Evolutionary conservation across 2,329 filamentous ascomycete genomes (phyloP), one percentile per base, ranked within the genome.

Genomic region (Fusarium hainanense): DNA sequence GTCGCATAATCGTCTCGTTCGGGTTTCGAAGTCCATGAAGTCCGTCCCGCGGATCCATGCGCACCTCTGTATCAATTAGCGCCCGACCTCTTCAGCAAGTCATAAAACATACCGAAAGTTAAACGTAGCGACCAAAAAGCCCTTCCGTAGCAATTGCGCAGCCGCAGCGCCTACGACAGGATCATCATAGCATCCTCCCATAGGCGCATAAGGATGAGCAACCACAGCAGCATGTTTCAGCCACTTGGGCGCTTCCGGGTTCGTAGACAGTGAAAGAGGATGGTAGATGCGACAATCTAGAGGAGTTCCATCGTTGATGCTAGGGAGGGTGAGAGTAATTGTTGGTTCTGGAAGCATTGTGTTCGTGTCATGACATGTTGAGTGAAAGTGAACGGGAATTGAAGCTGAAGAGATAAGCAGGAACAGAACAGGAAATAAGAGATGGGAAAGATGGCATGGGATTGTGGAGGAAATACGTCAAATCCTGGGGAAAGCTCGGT

Each of bases 151-250:
- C 47, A 97, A 83, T 61, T 90, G 86, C 3, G 83, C 82, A 1
- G 87, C 88, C 4, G 92, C 81, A 11, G 88, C 83, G n/a, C 88
- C 84, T 2, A 98, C 91, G 1, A 97, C 85, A 1, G 88, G 87
- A 77, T 98, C 94, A 77, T 98, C 93, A 76, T 90, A 96, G 78
- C 84, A 90, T 7, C 95, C 96, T 7, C 96, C 96, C 54, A 98
- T 83, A 0, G 93, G 90, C 34, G 93, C 93, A 77, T 98, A 98
- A 0, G 96, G 95, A 79, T 98, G 96, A 14, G 94, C 94, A 41
- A 98, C 82, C 6, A 97, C 84, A 47, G 86, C 87, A 18, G 84
- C 85, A 68, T 88, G 81, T 50, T 80, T 81, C 43, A 71, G 76
- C 85, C 85, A 88, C 52, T 78, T 72, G 30, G 77, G 76, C 14